These are phyloP conservation scores for Neurospora terricola DNA, from an alignment of 495 filamentous ascomycete genomes.

Conservation along the genomic window DNA sequence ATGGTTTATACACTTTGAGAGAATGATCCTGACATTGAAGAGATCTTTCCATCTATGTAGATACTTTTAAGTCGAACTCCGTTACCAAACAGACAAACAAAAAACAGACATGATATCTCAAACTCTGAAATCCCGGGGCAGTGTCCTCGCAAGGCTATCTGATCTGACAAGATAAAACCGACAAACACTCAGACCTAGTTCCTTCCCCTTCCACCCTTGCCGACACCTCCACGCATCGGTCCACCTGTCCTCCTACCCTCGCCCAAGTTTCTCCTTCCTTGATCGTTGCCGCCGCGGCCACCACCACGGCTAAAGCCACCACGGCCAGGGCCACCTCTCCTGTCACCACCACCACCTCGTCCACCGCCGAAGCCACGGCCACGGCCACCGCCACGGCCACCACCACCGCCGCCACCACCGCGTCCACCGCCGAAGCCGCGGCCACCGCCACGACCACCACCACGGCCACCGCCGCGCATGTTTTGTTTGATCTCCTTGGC, in stretches of 20 bases:
- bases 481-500: constrained; percentile 37
- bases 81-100: background rate
- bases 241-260: background rate
- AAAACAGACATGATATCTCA: background rate
- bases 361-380: constrained; percentile 6
- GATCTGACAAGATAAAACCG: background rate
- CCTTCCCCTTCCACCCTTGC: background rate
- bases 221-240: background rate
- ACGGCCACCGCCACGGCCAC: constrained; percentile 9
- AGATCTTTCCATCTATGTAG: background rate
- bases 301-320: background rate
- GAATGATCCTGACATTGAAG: background rate
- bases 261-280: background rate
- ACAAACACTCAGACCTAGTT: background rate
- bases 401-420: background rate
- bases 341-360: constrained; percentile 3
- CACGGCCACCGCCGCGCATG: constrained; percentile 10
- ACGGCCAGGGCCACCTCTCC: constrained; percentile 5
- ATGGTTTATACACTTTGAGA: background rate
- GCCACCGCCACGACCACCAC: constrained; percentile 13
- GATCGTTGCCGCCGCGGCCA: constrained; percentile 10
- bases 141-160: background rate
- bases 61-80: background rate
- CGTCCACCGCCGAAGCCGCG: constrained; percentile 15
- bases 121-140: background rate